Evolutionary conservation across 257 asterid genomes (phyloP), one percentile per base, ranked within the genome.

Genomic region (Solanum sitiens): DNA sequence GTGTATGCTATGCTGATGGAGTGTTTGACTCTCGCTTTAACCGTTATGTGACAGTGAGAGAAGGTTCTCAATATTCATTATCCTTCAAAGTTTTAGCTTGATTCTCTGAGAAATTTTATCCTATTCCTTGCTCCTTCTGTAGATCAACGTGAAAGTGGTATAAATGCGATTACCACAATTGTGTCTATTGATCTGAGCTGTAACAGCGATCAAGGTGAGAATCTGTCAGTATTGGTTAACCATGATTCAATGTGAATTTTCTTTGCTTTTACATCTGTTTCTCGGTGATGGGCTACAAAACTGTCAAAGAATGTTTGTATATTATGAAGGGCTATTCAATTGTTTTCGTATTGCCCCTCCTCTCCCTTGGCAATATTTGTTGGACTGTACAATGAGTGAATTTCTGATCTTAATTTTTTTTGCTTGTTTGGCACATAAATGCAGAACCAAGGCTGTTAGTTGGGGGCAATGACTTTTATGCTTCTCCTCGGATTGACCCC

Each of bases 1-100:
- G 87, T 45, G 98, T 94, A 86, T 94, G 93, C 88, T 97, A 93
- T 90, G 99, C 99, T 53, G 99, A 97, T 87, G 98, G 99, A 87
- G 95, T 97, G 75, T 92, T 92, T 92, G 98, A 97, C 87, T 88
- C 92, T 50, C 96, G 95, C 86, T 93, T 92, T 90, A 92, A 93
- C 87, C 96, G 98, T 74, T 95, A 90, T 85, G 89, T 97, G 87
- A 90, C 98, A 27, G 95, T 97, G 71, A 93, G 91, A 90, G 99
- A 97, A 97, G 99, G 99, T 50, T 47, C 20, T 59, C 25, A 72
- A 76, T 84, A 35, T 80, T 59, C 90, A 11, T 39, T 30, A 33
- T 89, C 79, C 20, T 86, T 76, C 79, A 32, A 44, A 20, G 8
- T 25, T 83, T 73, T 84, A 53, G 68, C 68, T 77, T 47, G 68